phyloP scores from a whole-genome alignment of 495 filamentous ascomycete species.

The Rostrohypoxylon terebratum region DNA sequence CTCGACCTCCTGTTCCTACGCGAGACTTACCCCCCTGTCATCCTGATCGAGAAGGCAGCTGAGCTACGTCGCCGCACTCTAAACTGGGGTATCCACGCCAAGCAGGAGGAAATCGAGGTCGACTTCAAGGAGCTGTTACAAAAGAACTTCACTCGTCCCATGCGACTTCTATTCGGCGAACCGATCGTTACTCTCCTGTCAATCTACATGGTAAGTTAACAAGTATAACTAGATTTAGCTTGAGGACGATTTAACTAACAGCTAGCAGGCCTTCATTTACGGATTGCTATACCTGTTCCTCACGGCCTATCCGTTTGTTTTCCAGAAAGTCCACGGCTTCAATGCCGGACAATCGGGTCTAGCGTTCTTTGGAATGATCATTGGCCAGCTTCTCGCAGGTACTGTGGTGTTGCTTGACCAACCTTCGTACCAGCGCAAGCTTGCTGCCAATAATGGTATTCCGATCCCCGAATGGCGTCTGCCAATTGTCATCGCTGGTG shows the following conservation, averaged over 20 bases:
- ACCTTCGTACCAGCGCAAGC: slow-evolving; percentile 74
- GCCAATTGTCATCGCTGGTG: slow-evolving; percentile 80
- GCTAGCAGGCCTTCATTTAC: slow-evolving; percentile 73
- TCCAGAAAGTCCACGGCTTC: slow-evolving; percentile 76
- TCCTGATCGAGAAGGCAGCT: slow-evolving; percentile 79
- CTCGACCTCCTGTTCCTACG: slow-evolving; percentile 78
- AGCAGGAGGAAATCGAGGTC: slow-evolving; percentile 92
- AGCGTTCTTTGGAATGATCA: slow-evolving; percentile 84
- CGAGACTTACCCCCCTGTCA: slow-evolving; percentile 87
- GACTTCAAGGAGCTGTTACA: slow-evolving; percentile 80
- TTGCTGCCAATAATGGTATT: slow-evolving; percentile 76
- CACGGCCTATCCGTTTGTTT: slow-evolving; percentile 84
- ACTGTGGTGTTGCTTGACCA: slow-evolving; percentile 72
- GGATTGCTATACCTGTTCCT: slow-evolving; percentile 85
- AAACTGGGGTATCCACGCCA: slow-evolving; percentile 95
- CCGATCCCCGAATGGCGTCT: slow-evolving; percentile 90
- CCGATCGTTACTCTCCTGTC: slow-evolving; percentile 80
- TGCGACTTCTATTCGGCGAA: slow-evolving; percentile 82
- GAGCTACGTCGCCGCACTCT: slow-evolving; percentile 83
- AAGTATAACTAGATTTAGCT: background rate
- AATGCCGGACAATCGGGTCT: slow-evolving; percentile 75
- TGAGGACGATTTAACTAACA: background rate
- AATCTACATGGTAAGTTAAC: slow-evolving; percentile 70
- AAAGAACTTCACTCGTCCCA: slow-evolving; percentile 86
- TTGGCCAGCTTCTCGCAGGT: slow-evolving; percentile 76